These are phyloP conservation scores for Vitis vinifera DNA, from an alignment of 164 flowering plant genomes.

Conservation along the genomic window ASM3070453v1 NC_081818.1:3244001-3244500, in stretches of 20 bases:
- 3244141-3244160: constrained; percentile 35
- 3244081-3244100: constrained; percentile 60
- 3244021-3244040: too few relatives aligned
- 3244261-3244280: constrained; percentile 76
- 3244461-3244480: too few relatives aligned
- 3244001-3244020: too few relatives aligned
- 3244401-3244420: too few relatives aligned
- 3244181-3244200: constrained; percentile 65
- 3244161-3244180: constrained; percentile 58
- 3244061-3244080: constrained; percentile 68
- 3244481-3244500: too few relatives aligned
- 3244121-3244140: constrained; percentile 56
- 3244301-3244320: background rate
- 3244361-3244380: background rate
- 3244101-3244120: constrained; percentile 53
- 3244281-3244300: constrained; percentile 41
- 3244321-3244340: background rate
- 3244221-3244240: constrained; percentile 61
- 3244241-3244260: constrained; percentile 53
- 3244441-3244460: too few relatives aligned
- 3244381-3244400: background rate
- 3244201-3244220: constrained; percentile 69
- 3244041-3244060: background rate
- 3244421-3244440: too few relatives aligned
- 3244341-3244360: background rate